phyloP scores from a whole-genome alignment of 139 green algal genomes.

The Coccomyxa sp. region DNA sequence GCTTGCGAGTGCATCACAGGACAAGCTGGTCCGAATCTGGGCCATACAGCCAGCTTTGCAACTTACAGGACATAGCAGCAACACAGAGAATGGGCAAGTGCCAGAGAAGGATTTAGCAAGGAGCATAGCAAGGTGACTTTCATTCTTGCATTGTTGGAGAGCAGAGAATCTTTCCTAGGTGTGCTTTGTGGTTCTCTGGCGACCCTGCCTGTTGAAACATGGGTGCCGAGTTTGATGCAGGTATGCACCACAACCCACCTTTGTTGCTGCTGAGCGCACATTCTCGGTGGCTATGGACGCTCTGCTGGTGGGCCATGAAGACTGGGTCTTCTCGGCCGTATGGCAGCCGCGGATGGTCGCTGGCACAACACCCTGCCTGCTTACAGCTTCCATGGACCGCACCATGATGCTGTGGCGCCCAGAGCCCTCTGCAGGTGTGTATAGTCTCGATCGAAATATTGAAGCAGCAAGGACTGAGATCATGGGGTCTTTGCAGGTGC shows the following conservation, averaged over 20 bases:
- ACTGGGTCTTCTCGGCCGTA: slow-evolving; percentile 85
- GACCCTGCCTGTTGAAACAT: background rate
- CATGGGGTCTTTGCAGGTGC: no score
- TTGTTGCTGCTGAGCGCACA: background rate
- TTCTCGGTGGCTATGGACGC: slow-evolving; percentile 66
- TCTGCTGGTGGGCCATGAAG: slow-evolving; percentile 88
- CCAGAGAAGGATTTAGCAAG: background rate
- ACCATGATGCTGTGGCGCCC: slow-evolving; percentile 91
- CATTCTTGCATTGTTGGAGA: background rate
- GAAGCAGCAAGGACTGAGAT: background rate
- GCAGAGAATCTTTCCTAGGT: background rate
- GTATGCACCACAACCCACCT: slow-evolving; percentile 5
- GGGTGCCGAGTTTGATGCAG: background rate
- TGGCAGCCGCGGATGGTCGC: slow-evolving; percentile 53
- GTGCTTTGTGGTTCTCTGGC: background rate
- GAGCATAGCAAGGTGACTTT: slow-evolving; percentile 4
- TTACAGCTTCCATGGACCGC: slow-evolving; percentile 91
- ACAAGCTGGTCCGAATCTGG: slow-evolving; percentile 74
- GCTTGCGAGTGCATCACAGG: slow-evolving; percentile 85
- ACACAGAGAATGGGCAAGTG: background rate
- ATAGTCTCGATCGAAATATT: background rate
- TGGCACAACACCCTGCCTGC: slow-evolving; percentile 46
- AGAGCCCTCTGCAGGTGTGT: slow-evolving; percentile 42
- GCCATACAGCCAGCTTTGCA: slow-evolving; percentile 19
- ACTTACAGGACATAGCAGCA: background rate